A percentile compares a stretch with the other conserved stretches of the same genome.
These are phyloP conservation scores for Pythium coloratum DNA, from an alignment of 352 stramenopile species.

Conservation along the genomic window DNA sequence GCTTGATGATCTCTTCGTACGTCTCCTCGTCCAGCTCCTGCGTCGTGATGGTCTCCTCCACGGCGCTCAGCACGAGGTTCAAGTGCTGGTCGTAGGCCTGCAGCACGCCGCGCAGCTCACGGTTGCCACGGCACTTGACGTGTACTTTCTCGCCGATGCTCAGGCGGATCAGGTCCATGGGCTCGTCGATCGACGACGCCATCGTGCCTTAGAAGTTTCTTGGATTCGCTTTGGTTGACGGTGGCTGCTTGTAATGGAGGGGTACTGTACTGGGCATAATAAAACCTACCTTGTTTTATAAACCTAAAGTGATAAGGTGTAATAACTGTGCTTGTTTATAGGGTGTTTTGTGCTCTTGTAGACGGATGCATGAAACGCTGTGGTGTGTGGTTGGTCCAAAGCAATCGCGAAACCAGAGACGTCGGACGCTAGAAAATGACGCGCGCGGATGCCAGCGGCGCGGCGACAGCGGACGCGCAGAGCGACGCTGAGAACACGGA, in stretches of 20 bases:
- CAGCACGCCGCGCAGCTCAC: constrained; percentile 96
- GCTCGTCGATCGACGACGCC: constrained; percentile 92
- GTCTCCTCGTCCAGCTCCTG: constrained; percentile 97
- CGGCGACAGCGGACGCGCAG: constrained; percentile 31
- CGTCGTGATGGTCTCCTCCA: constrained; percentile 98
- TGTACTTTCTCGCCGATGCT: constrained; percentile 99
- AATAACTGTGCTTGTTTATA: neutral
- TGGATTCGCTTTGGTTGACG: neutral
- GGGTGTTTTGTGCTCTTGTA: constrained; percentile 10
- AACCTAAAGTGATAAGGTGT: neutral
- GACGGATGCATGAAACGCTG: neutral
- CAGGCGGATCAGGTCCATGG: constrained; percentile 98
- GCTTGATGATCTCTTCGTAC: constrained; percentile 97
- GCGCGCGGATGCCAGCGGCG: constrained; percentile 20
- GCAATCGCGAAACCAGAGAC: neutral
- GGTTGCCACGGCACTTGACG: constrained; percentile 98
- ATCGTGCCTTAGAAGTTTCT: constrained; percentile 29
- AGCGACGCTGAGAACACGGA: constrained; percentile 26
- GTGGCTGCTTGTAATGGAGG: neutral
- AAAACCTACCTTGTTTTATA: neutral
- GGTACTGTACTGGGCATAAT: neutral
- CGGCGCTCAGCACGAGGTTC: constrained; percentile 98
- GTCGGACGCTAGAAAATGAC: constrained; percentile 1
- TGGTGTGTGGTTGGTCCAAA: constrained; percentile 10
- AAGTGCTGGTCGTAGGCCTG: constrained; percentile 99